phyloP scores from a whole-genome alignment of 345 rosid species.

The Pugionium cornutum region DNA sequence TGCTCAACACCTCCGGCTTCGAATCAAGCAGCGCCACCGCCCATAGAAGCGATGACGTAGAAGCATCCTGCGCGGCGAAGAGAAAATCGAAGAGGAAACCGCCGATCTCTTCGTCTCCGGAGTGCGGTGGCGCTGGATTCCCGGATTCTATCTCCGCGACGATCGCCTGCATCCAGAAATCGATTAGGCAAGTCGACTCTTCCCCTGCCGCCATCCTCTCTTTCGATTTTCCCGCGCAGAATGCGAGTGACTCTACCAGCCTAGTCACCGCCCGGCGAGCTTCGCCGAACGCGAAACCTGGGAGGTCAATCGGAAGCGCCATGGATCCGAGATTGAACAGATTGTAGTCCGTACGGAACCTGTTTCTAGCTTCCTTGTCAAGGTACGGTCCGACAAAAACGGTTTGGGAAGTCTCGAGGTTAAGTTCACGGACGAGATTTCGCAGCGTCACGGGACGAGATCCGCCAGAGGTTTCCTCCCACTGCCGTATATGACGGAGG shows the following conservation, averaged over 20 bases:
- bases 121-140: conserved; percentile 44
- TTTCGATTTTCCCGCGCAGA: conserved; percentile 55
- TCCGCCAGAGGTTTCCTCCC: conserved; percentile 45
- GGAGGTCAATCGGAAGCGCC: conserved; percentile 71
- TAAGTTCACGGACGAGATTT: conserved; percentile 61
- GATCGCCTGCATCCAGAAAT: conserved; percentile 80
- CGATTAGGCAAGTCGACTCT: conserved; percentile 70
- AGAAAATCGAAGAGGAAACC: conserved; percentile 77
- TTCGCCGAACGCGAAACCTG: conserved; percentile 65
- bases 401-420: conserved; percentile 85
- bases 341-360: conserved; percentile 62
- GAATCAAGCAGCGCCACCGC: conserved; percentile 73
- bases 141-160: conserved; percentile 48
- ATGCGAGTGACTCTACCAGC: conserved; percentile 46
- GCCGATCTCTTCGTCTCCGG: conserved; percentile 58
- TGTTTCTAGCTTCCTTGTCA: conserved; percentile 36
- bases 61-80: conserved; percentile 88
- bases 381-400: conserved; percentile 81
- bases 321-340: conserved; percentile 70
- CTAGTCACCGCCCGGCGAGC: conserved; percentile 73
- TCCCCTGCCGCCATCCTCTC: conserved; percentile 49
- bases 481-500: conserved; percentile 53
- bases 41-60: conserved; percentile 86
- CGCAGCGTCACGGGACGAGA: conserved; percentile 46
- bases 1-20: conserved; percentile 59